phyloP scores from a whole-genome alignment of 768 basidiomycete species.

The Psilocybe tampanensis region DNA sequence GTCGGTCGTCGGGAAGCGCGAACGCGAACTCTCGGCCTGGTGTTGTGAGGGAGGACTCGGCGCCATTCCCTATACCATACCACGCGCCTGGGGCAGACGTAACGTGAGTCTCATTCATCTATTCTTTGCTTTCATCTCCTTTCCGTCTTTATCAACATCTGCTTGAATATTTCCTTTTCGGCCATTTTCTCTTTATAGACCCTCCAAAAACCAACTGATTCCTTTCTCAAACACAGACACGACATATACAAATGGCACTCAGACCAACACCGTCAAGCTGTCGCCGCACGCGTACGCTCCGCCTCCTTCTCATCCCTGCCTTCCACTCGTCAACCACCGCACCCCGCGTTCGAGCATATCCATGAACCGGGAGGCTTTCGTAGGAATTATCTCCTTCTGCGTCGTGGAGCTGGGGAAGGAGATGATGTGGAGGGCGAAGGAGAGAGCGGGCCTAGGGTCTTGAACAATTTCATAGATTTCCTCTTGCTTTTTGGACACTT shows the following conservation, averaged over 20 bases:
- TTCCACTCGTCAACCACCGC: conserved; percentile 37
- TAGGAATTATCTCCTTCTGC: conserved; percentile 68
- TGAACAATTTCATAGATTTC: conserved; percentile 94
- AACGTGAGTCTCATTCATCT: conserved; percentile 62
- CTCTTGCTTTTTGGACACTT: conserved; percentile 95
- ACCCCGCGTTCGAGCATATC: conserved; percentile 90
- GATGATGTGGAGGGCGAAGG: conserved; percentile 61
- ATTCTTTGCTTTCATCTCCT: background rate
- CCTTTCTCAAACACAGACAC: conserved; percentile 49
- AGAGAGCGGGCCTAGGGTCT: conserved; percentile 57
- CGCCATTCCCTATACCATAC: conserved; percentile 87
- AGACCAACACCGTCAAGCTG: conserved; percentile 62
- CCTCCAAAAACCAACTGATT: background rate
- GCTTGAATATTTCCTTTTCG: no score
- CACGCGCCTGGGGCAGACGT: conserved; percentile 88
- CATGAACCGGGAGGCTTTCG: conserved; percentile 96
- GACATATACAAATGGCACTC: conserved; percentile 96
- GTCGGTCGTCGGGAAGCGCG: conserved; percentile 24
- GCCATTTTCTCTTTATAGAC: no score
- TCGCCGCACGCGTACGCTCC: conserved; percentile 55
- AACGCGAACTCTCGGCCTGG: background rate
- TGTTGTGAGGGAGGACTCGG: conserved; percentile 49
- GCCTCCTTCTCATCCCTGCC: conserved; percentile 63
- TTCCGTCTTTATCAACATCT: background rate
- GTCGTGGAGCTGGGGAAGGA: no score